Evolutionary conservation across 805 yeast species (phyloP).

Genomic region (Candida tammaniensis): DNA sequence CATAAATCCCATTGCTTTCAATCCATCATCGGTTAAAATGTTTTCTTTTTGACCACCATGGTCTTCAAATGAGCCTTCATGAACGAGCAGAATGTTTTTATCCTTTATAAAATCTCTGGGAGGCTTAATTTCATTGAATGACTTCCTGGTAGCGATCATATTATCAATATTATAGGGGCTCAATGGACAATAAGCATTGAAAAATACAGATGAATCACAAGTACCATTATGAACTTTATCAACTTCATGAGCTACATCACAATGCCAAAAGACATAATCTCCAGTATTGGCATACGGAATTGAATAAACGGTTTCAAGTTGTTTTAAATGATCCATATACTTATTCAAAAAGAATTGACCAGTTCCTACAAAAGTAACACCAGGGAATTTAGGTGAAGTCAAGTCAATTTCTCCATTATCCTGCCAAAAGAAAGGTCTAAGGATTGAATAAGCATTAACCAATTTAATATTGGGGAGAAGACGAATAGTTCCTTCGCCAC

Average conservation of each 20-base stretch:
- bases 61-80: slow-evolving; percentile 14
- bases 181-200: slow-evolving; percentile 35
- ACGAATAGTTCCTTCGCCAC: slow-evolving; percentile 39
- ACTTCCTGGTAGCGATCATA: slow-evolving; percentile 9
- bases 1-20: slow-evolving; percentile 23
- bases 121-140: slow-evolving; percentile 6
- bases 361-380: slow-evolving; percentile 31
- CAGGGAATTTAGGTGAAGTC: slow-evolving; percentile 35
- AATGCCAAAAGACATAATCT: slow-evolving; percentile 44
- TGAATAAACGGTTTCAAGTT: slow-evolving; percentile 26
- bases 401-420: slow-evolving; percentile 24
- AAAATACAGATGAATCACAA: slow-evolving; percentile 37
- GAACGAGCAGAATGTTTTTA: not conserved
- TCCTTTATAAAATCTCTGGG: slow-evolving; percentile 15
- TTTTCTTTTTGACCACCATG: slow-evolving; percentile 19
- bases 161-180: slow-evolving; percentile 16
- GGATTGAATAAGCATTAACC: slow-evolving; percentile 36
- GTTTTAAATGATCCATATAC: slow-evolving; percentile 34
- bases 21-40: slow-evolving; percentile 18
- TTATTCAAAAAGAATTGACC: slow-evolving; percentile 18
- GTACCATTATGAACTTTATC: slow-evolving; percentile 33
- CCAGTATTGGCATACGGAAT: slow-evolving; percentile 42
- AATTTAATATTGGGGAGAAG: slow-evolving; percentile 35
- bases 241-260: slow-evolving; percentile 40
- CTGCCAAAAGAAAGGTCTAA: slow-evolving; percentile 37